A percentile compares a stretch with the other conserved stretches of the same genome.
Evolutionary conservation across 768 basidiomycete species (phyloP).

Genomic region (Calocybe cyanea): DNA sequence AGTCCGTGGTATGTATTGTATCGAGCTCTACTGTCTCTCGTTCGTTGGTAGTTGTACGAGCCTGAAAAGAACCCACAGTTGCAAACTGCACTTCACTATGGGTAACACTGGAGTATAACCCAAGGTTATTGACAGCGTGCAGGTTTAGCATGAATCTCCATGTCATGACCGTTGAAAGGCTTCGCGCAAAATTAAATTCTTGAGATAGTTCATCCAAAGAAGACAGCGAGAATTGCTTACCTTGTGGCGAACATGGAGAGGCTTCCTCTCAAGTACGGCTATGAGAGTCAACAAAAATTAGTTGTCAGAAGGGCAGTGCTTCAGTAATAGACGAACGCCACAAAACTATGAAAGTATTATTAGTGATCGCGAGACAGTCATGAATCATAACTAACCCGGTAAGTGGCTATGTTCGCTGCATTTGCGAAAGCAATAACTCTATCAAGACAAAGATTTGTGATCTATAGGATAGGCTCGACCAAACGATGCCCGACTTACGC

Average conservation of each 20-base stretch:
- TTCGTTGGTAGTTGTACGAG: too few species aligned
- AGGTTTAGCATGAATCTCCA: slow-evolving; percentile 5
- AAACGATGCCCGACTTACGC: not conserved
- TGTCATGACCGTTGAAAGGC: slow-evolving; percentile 3
- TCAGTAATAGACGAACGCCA: not conserved
- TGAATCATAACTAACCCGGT: not conserved
- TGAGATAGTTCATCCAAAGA: not conserved
- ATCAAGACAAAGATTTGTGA: not conserved
- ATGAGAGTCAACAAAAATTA: not conserved
- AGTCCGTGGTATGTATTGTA: not conserved
- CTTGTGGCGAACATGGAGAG: slow-evolving; percentile 2
- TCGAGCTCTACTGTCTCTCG: not conserved
- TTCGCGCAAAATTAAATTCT: not conserved
- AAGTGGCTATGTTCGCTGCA: not conserved
- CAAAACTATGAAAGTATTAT: not conserved
- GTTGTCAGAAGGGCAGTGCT: not conserved
- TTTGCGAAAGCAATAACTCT: too few species aligned
- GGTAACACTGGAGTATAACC: not conserved
- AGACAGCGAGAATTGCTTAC: slow-evolving; percentile 12
- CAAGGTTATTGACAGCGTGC: not conserved
- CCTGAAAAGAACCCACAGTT: not conserved
- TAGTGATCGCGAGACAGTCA: not conserved
- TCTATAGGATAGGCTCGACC: not conserved
- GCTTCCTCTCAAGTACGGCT: not conserved
- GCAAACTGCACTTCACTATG: not conserved